Percentiles rank a stretch among this genome's conserved stretches.
Evolutionary conservation across 108 stramenopile genomes (phyloP).

Genomic region (Cyclotella sp.): DNA sequence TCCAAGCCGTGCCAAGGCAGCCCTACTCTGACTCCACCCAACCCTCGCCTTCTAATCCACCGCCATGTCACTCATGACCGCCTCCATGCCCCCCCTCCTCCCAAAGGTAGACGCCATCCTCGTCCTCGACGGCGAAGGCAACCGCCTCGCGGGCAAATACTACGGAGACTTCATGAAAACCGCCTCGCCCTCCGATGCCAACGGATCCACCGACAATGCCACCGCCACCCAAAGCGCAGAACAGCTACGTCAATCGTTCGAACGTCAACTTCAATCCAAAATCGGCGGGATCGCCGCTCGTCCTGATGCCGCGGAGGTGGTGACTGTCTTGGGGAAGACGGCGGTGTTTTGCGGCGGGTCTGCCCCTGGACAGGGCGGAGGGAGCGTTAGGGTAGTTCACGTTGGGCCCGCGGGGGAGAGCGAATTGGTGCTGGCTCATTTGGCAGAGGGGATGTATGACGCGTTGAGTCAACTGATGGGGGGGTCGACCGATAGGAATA

Average conservation of each 20-base stretch:
- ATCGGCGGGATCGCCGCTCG: constrained; percentile 76
- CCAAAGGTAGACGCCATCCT: constrained; percentile 89
- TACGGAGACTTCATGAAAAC: constrained; percentile 78
- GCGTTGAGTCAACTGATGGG: constrained; percentile 84
- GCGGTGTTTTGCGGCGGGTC: constrained; percentile 81
- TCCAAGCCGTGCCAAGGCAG: not conserved
- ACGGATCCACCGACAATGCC: constrained; percentile 20
- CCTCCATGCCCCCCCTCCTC: constrained; percentile 73
- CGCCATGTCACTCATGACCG: constrained; percentile 13
- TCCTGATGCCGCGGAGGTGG: constrained; percentile 87
- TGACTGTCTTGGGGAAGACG: constrained; percentile 75
- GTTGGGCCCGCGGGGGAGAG: constrained; percentile 80
- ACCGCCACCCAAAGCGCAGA: constrained; percentile 56
- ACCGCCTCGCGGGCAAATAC: constrained; percentile 89
- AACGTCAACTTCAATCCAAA: constrained; percentile 80
- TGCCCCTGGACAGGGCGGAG: constrained; percentile 36
- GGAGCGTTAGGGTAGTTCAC: constrained; percentile 82
- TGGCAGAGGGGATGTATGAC: constrained; percentile 89
- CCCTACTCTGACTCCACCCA: not conserved
- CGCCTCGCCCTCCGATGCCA: constrained; percentile 6
- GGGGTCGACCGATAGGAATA: constrained; percentile 78
- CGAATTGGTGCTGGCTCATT: constrained; percentile 80
- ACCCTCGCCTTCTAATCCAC: not conserved
- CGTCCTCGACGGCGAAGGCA: constrained; percentile 84
- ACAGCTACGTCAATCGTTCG: constrained; percentile 67